Percentiles rank a stretch among this genome's conserved stretches.
These are phyloP conservation scores for Cordyceps cateniannulata DNA, from an alignment of 2,329 filamentous ascomycete genomes.

Conservation along the genomic window DNA sequence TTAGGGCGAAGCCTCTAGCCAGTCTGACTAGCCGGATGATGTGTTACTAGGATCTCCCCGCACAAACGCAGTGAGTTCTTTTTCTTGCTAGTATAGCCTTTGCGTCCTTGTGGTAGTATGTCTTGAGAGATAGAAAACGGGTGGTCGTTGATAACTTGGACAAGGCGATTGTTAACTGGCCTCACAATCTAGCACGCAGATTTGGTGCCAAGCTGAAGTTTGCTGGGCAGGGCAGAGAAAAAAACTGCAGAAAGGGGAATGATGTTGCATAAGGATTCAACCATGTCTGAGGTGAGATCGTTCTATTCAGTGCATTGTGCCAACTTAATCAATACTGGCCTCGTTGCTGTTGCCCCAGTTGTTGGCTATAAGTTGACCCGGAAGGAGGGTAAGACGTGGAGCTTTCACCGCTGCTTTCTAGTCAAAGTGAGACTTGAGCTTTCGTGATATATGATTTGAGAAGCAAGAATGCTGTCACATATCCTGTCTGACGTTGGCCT, in stretches of 20 bases:
- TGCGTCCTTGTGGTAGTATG: not conserved
- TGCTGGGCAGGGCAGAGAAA: not conserved
- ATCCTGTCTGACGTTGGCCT: not conserved
- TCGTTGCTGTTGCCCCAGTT: not conserved
- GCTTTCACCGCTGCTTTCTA: not conserved
- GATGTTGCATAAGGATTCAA: not conserved
- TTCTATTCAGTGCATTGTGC: not conserved
- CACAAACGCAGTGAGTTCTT: not conserved
- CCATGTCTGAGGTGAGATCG: not conserved
- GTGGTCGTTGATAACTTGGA: not conserved
- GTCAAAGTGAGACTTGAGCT: not conserved
- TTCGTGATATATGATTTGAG: not conserved
- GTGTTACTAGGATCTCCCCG: slow-evolving; percentile 9
- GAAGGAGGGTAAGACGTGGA: not conserved
- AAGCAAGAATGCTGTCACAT: not conserved
- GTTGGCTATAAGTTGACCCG: not conserved
- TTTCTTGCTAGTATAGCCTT: not conserved
- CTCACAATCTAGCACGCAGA: not conserved
- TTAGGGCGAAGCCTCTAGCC: not conserved
- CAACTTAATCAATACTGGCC: not conserved
- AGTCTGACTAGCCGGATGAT: not conserved
- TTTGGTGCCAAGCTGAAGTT: not conserved
- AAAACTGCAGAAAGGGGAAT: not conserved
- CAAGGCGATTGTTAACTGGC: not conserved
- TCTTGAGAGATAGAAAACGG: not conserved